phyloP scores from a whole-genome alignment of 2,329 filamentous ascomycete genomes.

The Sporothrix luriei region DNA sequence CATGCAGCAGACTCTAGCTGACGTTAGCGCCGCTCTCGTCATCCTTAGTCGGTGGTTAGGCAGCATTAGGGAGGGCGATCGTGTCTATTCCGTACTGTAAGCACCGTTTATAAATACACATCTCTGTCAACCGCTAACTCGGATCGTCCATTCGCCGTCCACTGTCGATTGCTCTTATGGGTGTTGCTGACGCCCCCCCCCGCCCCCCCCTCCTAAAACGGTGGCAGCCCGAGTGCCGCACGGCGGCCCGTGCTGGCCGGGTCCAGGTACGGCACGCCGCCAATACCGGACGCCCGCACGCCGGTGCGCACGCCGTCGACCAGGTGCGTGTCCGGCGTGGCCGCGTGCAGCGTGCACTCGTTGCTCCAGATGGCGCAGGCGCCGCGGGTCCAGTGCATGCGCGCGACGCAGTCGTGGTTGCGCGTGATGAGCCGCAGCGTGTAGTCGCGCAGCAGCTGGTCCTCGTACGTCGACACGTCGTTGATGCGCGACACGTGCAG shows the following conservation, averaged over 20 bases:
- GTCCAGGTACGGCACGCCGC: constrained; percentile 58
- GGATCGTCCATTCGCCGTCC: too few species aligned
- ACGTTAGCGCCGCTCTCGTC: too few species aligned
- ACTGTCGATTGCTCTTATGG: too few species aligned
- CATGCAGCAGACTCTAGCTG: too few species aligned
- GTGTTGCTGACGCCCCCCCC: too few species aligned
- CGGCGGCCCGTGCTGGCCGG: constrained; percentile 43
- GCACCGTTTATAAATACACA: too few species aligned
- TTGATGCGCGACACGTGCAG: constrained; percentile 55
- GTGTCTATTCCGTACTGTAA: too few species aligned
- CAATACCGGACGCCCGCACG: constrained; percentile 54
- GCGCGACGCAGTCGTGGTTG: constrained; percentile 60
- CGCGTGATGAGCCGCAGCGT: constrained; percentile 55
- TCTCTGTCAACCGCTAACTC: too few species aligned
- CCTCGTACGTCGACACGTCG: constrained; percentile 53
- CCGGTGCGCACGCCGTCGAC: constrained; percentile 53
- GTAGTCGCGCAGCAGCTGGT: constrained; percentile 52
- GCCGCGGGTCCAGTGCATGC: constrained; percentile 48
- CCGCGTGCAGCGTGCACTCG: constrained; percentile 57
- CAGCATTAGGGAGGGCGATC: too few species aligned
- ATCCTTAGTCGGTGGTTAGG: too few species aligned
- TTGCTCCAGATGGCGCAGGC: constrained; percentile 63
- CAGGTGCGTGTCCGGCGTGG: constrained; percentile 53
- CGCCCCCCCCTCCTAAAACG: not conserved
- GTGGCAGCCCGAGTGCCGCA: not conserved